These are phyloP conservation scores for Pezicula radicicola DNA, from an alignment of 2,329 filamentous ascomycete species.

Conservation along the genomic window DNA sequence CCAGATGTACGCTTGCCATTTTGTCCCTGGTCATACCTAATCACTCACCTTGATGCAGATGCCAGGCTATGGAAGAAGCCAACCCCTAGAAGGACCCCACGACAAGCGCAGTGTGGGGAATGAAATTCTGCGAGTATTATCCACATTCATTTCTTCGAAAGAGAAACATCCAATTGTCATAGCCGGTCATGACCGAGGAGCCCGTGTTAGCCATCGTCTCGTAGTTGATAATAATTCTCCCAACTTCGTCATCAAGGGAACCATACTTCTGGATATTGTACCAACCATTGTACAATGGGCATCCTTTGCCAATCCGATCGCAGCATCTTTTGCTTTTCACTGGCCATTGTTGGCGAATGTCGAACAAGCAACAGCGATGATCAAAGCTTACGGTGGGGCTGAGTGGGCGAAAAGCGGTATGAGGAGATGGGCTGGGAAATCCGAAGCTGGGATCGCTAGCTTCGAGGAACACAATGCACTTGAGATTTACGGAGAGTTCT, in stretches of 20 bases:
- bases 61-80: conserved; percentile 43
- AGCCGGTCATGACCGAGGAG: conserved; percentile 47
- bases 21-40: neutral
- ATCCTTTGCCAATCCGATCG: conserved; percentile 33
- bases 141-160: conserved; percentile 25
- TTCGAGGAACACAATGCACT: conserved; percentile 33
- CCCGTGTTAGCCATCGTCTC: conserved; percentile 45
- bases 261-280: conserved; percentile 45
- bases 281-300: conserved; percentile 44
- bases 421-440: conserved; percentile 25
- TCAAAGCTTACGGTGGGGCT: conserved; percentile 38
- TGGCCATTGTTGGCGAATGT: conserved; percentile 48
- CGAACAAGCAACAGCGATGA: conserved; percentile 38
- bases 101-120: conserved; percentile 38
- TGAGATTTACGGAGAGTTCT: conserved; percentile 40
- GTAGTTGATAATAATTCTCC: conserved; percentile 35
- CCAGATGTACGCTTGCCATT: conserved; percentile 29
- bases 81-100: conserved; percentile 28
- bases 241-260: conserved; percentile 34
- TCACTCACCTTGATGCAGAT: conserved; percentile 21
- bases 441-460: conserved; percentile 12
- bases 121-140: conserved; percentile 38
- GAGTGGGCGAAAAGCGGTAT: conserved; percentile 34
- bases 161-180: conserved; percentile 34
- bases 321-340: conserved; percentile 36